phyloP scores from a whole-genome alignment of 176 grass and related monocot genomes.

The Dendrocalamus sinicus region DNA sequence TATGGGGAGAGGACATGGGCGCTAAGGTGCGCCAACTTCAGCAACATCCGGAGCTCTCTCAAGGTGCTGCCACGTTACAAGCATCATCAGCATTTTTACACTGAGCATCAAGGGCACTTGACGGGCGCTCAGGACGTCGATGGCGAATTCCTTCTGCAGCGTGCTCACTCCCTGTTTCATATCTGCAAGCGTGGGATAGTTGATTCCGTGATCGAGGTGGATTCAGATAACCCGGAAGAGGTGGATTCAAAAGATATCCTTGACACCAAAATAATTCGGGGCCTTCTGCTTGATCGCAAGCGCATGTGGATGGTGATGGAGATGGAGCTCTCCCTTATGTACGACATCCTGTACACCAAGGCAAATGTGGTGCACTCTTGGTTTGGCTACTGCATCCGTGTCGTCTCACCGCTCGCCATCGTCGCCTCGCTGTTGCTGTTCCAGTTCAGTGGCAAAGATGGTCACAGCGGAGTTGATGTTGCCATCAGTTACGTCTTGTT shows the following conservation, averaged over 20 bases:
- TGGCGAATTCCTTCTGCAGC: neutral
- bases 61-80: too few relatives aligned
- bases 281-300: too few relatives aligned
- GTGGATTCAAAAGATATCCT: too few relatives aligned
- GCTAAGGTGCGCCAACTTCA: neutral
- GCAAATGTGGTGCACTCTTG: neutral
- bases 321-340: conserved; percentile 3
- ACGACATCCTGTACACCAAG: neutral
- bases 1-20: neutral
- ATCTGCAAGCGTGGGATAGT: neutral
- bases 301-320: neutral
- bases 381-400: neutral
- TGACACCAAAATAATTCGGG: too few relatives aligned
- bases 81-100: too few relatives aligned
- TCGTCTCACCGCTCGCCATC: neutral
- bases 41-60: conserved; percentile 12
- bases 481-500: neutral
- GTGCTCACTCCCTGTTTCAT: conserved; percentile 14
- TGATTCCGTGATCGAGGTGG: neutral
- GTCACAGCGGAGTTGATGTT: neutral
- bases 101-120: too few relatives aligned
- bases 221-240: too few relatives aligned
- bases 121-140: too few relatives aligned
- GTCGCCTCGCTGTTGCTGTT: neutral
- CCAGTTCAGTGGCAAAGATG: neutral